Evolutionary conservation across 371 early-diverging fungal genomes (phyloP), one percentile per base, ranked within the genome.

Genomic region (Zopfochytrium polystomum): DNA sequence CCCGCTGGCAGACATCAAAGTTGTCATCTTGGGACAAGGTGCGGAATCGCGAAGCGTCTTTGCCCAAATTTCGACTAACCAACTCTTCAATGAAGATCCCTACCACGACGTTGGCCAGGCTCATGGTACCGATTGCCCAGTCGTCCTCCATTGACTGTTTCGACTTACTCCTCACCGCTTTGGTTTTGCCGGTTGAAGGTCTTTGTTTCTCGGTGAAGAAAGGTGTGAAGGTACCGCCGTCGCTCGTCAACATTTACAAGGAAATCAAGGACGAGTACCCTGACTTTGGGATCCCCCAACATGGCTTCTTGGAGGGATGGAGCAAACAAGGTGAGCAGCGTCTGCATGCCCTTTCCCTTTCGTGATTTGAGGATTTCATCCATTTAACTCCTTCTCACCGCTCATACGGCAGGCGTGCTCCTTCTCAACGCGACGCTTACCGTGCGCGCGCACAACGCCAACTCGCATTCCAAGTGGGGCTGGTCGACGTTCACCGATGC

Each of bases 31-130:
- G 30, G 95, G 96, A 7, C 96, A 95, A 83, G 89, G 87, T 85
- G 65, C n/a, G n/a, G 27, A 26, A 30, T 47, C 26, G 48, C 34
- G 22, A 11, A 52, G 20, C 6, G 27, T 35, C 43, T 55, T 45
- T 26, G 26, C 29, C 22, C 15, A 9, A 35, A n/a, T 46, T 7
- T 7, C 1, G n/a, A 20, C 31, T 22, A 45, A 6, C 11, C 34
- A 26, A 22, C 13, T 25, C 9, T 22, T 1, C 27, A 68, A 64
- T 23, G 67, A 67, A 85, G 99, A 99, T 78, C 99, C 99, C 23
- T 99, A 99, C 75, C 98, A 98, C 69, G 87, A 88, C 18, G 76
- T 72, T 9, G 81, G 83, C 43, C 98, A 99, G 71, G 99, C 99
- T 2, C 95, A 90, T 68, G 99, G n/a, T n/a, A n/a, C n/a, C n/a